Evolutionary conservation across 2,329 filamentous ascomycete species (phyloP).

Genomic region (Ascochyta fabae): DNA sequence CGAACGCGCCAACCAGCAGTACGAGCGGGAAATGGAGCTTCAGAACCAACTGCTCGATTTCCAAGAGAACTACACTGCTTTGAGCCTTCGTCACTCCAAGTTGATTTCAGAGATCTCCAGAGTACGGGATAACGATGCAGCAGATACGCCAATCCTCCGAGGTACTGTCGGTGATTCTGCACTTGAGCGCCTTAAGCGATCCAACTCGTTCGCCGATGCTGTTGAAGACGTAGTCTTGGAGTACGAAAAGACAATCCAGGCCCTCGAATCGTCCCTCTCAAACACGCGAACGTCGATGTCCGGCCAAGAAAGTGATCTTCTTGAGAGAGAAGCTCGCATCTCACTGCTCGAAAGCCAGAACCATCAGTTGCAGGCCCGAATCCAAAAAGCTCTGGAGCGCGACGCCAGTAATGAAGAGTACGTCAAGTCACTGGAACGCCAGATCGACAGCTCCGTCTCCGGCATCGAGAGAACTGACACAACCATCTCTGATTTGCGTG

Average conservation of each 20-base stretch:
- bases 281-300: constrained; percentile 85
- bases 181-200: constrained; percentile 87
- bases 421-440: constrained; percentile 86
- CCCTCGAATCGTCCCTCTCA: constrained; percentile 86
- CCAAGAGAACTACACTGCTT: constrained; percentile 91
- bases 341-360: constrained; percentile 94
- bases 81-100: constrained; percentile 93
- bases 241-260: constrained; percentile 98
- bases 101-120: constrained; percentile 92
- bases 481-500: constrained; percentile 84
- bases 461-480: constrained; percentile 92
- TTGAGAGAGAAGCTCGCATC: constrained; percentile 93
- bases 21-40: constrained; percentile 84
- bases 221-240: constrained; percentile 96
- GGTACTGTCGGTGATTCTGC: constrained; percentile 76
- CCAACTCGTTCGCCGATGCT: constrained; percentile 93
- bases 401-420: constrained; percentile 93
- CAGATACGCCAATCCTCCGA: constrained; percentile 65
- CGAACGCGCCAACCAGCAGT: constrained; percentile 78
- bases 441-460: constrained; percentile 86
- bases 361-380: constrained; percentile 81
- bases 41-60: constrained; percentile 92
- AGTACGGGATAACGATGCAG: constrained; percentile 70
- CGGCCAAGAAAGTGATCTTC: constrained; percentile 80
- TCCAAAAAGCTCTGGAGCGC: constrained; percentile 93